Evolutionary conservation across 2,329 filamentous ascomycete species (phyloP).

Genomic region (Alternaria triticimaculans): DNA sequence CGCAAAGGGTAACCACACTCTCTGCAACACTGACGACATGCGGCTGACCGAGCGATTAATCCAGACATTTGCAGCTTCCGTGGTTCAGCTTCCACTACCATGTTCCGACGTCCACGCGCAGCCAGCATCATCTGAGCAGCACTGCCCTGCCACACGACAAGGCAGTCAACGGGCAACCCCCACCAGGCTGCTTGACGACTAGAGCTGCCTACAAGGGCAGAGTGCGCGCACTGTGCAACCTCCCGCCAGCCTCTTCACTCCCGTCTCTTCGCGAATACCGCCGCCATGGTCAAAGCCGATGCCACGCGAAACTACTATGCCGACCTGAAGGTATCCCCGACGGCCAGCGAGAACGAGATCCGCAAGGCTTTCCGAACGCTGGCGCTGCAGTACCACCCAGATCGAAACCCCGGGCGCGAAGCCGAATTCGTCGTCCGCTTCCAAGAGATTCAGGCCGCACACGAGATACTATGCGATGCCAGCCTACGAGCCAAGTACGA

Average conservation of each 20-base stretch:
- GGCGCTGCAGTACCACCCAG: conserved; percentile 85
- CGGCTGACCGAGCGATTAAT: conserved; percentile 24
- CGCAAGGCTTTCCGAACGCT: conserved; percentile 88
- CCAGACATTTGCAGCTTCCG: conserved; percentile 14
- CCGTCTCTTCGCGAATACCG: conserved; percentile 8
- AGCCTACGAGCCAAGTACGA: conserved; percentile 67
- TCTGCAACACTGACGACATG: conserved; percentile 28
- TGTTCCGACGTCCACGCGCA: conserved; percentile 37
- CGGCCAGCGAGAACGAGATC: conserved; percentile 75
- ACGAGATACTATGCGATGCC: conserved; percentile 74
- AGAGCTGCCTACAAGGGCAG: conserved; percentile 25
- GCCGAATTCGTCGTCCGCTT: conserved; percentile 81
- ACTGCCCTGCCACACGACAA: conserved; percentile 36
- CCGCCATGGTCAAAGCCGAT: conserved; percentile 71
- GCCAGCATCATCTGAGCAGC: conserved; percentile 44
- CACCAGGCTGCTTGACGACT: conserved; percentile 7
- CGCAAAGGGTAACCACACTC: conserved; percentile 11
- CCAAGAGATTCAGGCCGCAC: conserved; percentile 83
- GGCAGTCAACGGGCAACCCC: conserved; percentile 21
- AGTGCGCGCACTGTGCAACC: neutral
- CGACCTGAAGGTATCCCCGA: conserved; percentile 74
- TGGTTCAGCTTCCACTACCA: conserved; percentile 17
- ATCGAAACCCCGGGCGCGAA: conserved; percentile 85
- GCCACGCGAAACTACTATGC: conserved; percentile 80
- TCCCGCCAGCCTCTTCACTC: neutral